phyloP scores from a whole-genome alignment of 768 basidiomycete genomes.

The Harrya chromipes region DNA sequence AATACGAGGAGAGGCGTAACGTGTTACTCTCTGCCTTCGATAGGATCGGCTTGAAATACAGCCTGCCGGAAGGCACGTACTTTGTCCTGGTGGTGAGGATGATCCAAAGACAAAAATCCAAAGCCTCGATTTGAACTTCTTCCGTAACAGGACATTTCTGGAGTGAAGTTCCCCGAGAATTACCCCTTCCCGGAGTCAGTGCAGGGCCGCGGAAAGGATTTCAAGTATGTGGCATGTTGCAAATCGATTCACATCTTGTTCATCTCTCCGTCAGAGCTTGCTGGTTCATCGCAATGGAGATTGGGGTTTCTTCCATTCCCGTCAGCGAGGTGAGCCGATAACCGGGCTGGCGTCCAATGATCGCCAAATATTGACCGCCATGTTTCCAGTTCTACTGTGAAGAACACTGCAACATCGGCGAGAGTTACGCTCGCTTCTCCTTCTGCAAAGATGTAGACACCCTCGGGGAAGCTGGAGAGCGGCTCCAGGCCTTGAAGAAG shows the following conservation, averaged over 20 bases:
- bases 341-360: not conserved
- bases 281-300: conserved; percentile 91
- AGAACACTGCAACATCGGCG: conserved; percentile 83
- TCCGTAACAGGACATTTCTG: conserved; percentile 62
- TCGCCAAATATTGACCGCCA: conserved; percentile 6
- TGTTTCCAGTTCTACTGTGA: conserved; percentile 80
- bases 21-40: conserved; percentile 83
- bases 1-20: conserved; percentile 78
- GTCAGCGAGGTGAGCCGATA: conserved; percentile 80
- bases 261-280: conserved; percentile 55
- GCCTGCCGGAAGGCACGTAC: conserved; percentile 86
- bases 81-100: conserved; percentile 76
- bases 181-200: conserved; percentile 80
- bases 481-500: conserved; percentile 71
- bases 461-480: conserved; percentile 73
- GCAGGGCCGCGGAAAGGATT: conserved; percentile 80
- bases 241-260: conserved; percentile 1
- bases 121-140: conserved; percentile 5
- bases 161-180: conserved; percentile 74
- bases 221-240: conserved; percentile 50
- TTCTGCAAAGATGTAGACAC: conserved; percentile 96
- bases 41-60: conserved; percentile 77
- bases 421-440: conserved; percentile 83
- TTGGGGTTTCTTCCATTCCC: conserved; percentile 91
- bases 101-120: not conserved